Percentiles rank a stretch among this genome's conserved stretches.
Evolutionary conservation across 208 protist genomes (phyloP).

Genomic region (Leishmania mexicana): DNA sequence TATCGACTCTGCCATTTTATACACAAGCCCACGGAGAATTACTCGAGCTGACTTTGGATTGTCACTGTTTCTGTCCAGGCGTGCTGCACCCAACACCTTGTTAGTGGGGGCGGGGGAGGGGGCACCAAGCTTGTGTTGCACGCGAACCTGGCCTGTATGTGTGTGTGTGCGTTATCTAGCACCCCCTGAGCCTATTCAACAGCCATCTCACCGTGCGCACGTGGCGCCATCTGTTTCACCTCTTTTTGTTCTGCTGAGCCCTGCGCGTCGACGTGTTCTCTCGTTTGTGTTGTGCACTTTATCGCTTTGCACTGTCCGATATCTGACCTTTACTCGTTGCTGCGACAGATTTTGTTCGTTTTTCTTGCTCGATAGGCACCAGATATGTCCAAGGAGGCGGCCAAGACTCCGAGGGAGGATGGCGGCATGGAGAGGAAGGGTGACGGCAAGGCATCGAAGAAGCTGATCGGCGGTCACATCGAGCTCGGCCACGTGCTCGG

Average conservation of each 20-base stretch:
- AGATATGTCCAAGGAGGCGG: slow-evolving; percentile 5
- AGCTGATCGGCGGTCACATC: slow-evolving; percentile 68
- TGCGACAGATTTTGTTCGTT: neutral
- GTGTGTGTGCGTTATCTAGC: neutral
- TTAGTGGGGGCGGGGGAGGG: neutral
- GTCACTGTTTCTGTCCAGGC: neutral
- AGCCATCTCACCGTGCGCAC: neutral
- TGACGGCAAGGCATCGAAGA: slow-evolving; percentile 15
- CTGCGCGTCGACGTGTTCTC: neutral
- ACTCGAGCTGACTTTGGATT: neutral
- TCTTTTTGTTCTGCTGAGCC: neutral
- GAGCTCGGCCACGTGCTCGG: slow-evolving; percentile 86
- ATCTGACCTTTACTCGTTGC: neutral
- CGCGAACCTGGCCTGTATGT: neutral
- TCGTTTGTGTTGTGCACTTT: neutral
- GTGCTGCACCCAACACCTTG: neutral
- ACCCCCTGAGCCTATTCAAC: neutral
- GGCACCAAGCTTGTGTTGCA: neutral
- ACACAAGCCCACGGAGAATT: neutral
- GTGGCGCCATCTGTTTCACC: neutral
- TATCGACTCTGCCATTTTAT: neutral
- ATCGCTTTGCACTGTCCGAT: neutral
- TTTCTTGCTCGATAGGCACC: neutral
- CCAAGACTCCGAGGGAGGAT: neutral
- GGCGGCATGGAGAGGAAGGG: neutral